Evolutionary conservation across 1,284 basidiomycete genomes (phyloP).

Genomic region (Veloboletus limbatus): DNA sequence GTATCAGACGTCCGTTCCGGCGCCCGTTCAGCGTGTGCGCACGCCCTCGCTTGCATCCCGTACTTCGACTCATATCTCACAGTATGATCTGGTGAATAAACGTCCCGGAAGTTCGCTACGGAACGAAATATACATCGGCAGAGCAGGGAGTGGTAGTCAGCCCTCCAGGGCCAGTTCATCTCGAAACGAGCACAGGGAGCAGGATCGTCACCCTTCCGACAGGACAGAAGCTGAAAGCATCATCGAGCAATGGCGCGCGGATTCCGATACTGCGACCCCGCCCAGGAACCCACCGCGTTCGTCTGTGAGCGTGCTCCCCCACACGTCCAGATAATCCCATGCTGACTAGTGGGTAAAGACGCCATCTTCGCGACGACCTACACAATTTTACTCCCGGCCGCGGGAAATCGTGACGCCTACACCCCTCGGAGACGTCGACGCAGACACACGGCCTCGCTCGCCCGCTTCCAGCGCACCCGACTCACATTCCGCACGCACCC

Average conservation of each 20-base stretch:
- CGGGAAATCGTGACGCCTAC: conserved; percentile 20
- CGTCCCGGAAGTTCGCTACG: conserved; percentile 26
- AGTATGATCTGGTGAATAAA: conserved; percentile 33
- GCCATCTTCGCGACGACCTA: conserved; percentile 14
- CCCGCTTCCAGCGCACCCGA: conserved; percentile 9
- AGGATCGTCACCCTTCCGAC: conserved; percentile 12
- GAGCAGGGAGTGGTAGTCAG: conserved; percentile 27
- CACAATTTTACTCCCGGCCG: conserved; percentile 20
- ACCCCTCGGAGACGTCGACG: conserved; percentile 14
- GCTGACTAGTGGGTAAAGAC: conserved; percentile 19
- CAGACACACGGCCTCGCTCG: conserved; percentile 13
- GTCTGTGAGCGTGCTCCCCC: conserved; percentile 16
- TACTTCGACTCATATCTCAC: conserved; percentile 31
- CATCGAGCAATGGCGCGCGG: conserved; percentile 31
- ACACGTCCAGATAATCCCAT: background rate
- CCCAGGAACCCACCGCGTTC: conserved; percentile 20
- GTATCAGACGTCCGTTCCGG: conserved; percentile 20
- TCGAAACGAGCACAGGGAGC: conserved; percentile 15
- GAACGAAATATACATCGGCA: conserved; percentile 23
- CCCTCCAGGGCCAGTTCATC: conserved; percentile 18
- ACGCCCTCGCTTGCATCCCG: conserved; percentile 25
- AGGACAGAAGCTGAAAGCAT: conserved; percentile 30
- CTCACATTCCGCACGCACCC: conserved; percentile 7
- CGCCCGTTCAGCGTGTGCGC: conserved; percentile 12
- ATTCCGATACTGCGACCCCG: conserved; percentile 19